Conservation (phyloP, 495 filamentous ascomycete genomes). For the Penicillium tannophilum region DNA sequence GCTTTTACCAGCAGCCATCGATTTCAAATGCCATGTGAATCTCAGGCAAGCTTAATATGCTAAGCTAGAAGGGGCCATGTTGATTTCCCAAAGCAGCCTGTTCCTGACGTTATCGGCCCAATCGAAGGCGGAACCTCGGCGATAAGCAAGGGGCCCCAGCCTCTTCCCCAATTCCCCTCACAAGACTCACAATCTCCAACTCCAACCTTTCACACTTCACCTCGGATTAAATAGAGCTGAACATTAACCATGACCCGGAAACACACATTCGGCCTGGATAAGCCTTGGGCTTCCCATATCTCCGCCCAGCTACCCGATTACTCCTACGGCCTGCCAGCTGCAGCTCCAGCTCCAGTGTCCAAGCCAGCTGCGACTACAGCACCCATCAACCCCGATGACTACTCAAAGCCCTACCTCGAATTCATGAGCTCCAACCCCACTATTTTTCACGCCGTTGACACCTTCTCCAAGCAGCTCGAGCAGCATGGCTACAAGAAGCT, state of each 20-base stretch:
- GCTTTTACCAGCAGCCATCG: too few relatives aligned
- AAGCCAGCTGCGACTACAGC: conserved; percentile 19
- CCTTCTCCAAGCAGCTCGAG: conserved; percentile 71
- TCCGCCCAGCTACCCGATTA: conserved; percentile 24
- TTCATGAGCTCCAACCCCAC: conserved; percentile 92
- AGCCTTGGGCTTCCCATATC: conserved; percentile 28
- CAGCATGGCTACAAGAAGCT: conserved; percentile 75
- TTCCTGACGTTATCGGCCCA: conserved; percentile 4
- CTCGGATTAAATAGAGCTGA: not conserved
- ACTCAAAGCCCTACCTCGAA: conserved; percentile 80
- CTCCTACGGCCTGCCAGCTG: conserved; percentile 6
- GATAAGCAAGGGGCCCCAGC: conserved; percentile 10
- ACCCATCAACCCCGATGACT: conserved; percentile 54
- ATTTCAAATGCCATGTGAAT: not conserved
- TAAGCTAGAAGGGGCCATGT: not conserved
- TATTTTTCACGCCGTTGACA: conserved; percentile 82
- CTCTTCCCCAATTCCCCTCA: conserved; percentile 14
- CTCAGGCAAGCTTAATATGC: not conserved
- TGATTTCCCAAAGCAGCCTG: not conserved
- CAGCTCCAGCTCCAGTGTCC: conserved; percentile 18
- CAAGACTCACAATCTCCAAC: conserved; percentile 7
- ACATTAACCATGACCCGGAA: conserved; percentile 32
- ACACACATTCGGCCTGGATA: conserved; percentile 24
- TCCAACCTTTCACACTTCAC: conserved; percentile 4
- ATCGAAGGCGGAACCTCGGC: conserved; percentile 2